Evolutionary conservation across 768 basidiomycete genomes (phyloP).

Genomic region (Serendipita sp.): DNA sequence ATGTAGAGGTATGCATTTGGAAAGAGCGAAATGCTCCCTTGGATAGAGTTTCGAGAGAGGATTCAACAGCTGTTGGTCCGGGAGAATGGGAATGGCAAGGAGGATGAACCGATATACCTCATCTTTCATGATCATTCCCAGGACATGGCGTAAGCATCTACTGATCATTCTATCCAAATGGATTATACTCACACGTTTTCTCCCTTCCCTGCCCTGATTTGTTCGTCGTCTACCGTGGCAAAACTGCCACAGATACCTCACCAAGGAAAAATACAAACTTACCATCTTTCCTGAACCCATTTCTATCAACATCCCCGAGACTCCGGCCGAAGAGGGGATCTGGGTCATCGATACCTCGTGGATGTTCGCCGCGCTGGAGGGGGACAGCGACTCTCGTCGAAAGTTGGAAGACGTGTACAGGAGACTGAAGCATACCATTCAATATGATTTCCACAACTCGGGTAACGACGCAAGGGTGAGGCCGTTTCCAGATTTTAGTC

Average conservation of each 20-base stretch:
- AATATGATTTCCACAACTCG: slow-evolving; percentile 57
- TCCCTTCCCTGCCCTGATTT: no score
- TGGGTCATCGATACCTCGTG: slow-evolving; percentile 61
- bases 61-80: slow-evolving; percentile 32
- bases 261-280: slow-evolving; percentile 17
- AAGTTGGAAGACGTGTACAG: slow-evolving; percentile 46
- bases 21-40: slow-evolving; percentile 36
- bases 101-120: slow-evolving; percentile 40
- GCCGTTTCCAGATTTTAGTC: no score
- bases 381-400: slow-evolving; percentile 37
- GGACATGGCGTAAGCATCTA: slow-evolving; percentile 53
- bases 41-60: slow-evolving; percentile 33
- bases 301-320: slow-evolving; percentile 42
- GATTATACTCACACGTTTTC: not conserved
- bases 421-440: slow-evolving; percentile 41
- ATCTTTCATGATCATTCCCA: slow-evolving; percentile 67
- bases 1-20: slow-evolving; percentile 31
- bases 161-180: not conserved
- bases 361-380: slow-evolving; percentile 60
- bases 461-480: slow-evolving; percentile 75
- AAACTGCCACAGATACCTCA: slow-evolving; percentile 6
- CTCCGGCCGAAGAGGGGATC: slow-evolving; percentile 33
- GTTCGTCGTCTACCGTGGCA: no score
- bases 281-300: slow-evolving; percentile 38
- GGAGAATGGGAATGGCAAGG: slow-evolving; percentile 18